Conservation (phyloP, 768 basidiomycete species). For the Gyrodon lividus region DNA sequence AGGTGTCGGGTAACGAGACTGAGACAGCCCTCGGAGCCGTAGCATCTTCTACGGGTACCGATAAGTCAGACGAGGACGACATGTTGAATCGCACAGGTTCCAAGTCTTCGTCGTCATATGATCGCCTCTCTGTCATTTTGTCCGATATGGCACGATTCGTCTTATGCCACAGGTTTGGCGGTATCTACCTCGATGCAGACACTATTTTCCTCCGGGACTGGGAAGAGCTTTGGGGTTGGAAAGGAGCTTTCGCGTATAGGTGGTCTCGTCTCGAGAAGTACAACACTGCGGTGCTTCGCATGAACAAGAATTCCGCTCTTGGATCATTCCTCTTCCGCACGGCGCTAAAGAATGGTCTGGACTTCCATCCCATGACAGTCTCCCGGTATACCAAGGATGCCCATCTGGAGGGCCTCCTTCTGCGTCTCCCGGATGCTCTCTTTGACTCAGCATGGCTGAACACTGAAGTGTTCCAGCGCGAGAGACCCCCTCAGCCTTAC, state of each 20-base stretch:
- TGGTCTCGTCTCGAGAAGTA: conserved; percentile 93
- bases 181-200: conserved; percentile 96
- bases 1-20: conserved; percentile 24
- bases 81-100: conserved; percentile 85
- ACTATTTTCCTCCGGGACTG: conserved; percentile 95
- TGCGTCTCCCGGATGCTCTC: conserved; percentile 90
- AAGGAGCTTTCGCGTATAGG: conserved; percentile 93
- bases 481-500: conserved; percentile 92
- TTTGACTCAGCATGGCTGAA: conserved; percentile 98
- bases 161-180: conserved; percentile 94
- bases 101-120: conserved; percentile 83
- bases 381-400: conserved; percentile 90
- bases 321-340: conserved; percentile 94
- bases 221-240: conserved; percentile 98
- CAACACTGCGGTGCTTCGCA: conserved; percentile 92
- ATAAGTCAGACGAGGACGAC: conserved; percentile 44
- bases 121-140: conserved; percentile 87
- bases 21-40: conserved; percentile 15
- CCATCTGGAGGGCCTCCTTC: conserved; percentile 74
- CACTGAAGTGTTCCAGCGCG: conserved; percentile 87
- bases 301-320: conserved; percentile 91
- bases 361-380: conserved; percentile 98
- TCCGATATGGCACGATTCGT: conserved; percentile 98
- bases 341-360: conserved; percentile 88
- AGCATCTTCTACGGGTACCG: conserved; percentile 21